Base-by-base conservation (phyloP, 805 yeast genomes). In the Metschnikowia similis region DNA sequence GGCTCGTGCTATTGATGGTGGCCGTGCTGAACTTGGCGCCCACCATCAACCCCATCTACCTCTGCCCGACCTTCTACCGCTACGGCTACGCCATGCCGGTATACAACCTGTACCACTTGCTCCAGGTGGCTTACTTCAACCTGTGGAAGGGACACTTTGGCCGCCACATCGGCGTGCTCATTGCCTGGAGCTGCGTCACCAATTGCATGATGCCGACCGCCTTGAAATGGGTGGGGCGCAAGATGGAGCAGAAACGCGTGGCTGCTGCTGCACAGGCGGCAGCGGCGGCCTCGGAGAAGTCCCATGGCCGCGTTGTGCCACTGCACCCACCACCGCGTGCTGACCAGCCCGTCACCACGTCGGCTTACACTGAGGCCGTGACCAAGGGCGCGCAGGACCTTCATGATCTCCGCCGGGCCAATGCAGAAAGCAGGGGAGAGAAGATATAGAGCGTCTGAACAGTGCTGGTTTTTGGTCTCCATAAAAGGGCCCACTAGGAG, bases 11-110 rank as follows among this genome's bases (percentile, higher is more conserved):
- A 45, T 52, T 68, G 43, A 43, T 59, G 40, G 62, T 59, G 21
- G 66, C 68, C 1, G 70, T 67, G 2, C 36, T 57, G 17, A 69
- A 67, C 50, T 54, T 69, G 36, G 61, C 69, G 3, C 71, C 71
- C 2, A 61, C 66, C 8, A 50, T 68, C 35, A 59, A 68, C 2
- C 70, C 71, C 3, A 57, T 70, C 34, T 66, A 58, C 9, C 56
- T 71, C 37, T 55, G 60, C 46, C 72, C 76, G 0, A 46, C 45
- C 7, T 64, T 70, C 41, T 68, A 60, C 50, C 52, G 68, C 37
- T 69, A 62, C 50, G 76, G 76, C 3, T 70, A 70, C 56, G 74
- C 70, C 10, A 53, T 70, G 58, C 74, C 73, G 6, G 67, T 68
- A 11, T 48, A 52, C 21, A 61, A 61, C 48, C 58, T 70, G 1